Base-by-base conservation (phyloP, 2,329 filamentous ascomycete species). In the Rhytidhysteron rufulum region DNA sequence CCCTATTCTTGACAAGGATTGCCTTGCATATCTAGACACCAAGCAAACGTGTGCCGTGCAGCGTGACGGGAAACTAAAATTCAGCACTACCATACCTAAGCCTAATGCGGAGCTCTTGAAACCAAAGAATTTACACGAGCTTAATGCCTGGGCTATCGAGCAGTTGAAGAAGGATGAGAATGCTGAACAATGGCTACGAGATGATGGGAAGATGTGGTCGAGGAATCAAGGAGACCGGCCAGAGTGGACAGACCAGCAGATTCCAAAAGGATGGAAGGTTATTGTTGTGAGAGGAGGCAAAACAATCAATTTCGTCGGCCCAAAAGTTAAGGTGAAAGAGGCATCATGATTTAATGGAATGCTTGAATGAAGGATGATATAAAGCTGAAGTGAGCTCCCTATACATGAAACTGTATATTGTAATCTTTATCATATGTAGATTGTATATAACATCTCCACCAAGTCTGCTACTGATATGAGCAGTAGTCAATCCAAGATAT, bases 21-120 rank as follows among this genome's bases (percentile, higher is more conserved):
- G 70, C 19, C 73, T 73, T 40, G 58, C 71, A 48, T 56, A 77
- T 49, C 62, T 83, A 49, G 67, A 75, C 52, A 65, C 74, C 47
- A 70, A 65, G 47, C 66, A 75, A 60, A 68, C 62, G 3, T 85
- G 81, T 48, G 83, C 83, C 0, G 81, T 95, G 13, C 85, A 89
- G 55, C 67, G 94, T 45, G 88, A 94, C 56, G 88, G 88, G n/a
- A 89, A 85, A 62, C 65, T 86, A 47, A 80, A 80, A 27, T 83
- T 83, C 46, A 78, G 78, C 1, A 74, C 84, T n/a, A 71, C 82
- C 2, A 79, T 93, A 18, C 73, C 79, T 1, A 72, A 73, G 20
- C 69, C 74, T 31, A 62, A 74, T 3, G 55, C 57, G 0, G 62
- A 62, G 1, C 53, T 79, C 3, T 13, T 15, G 17, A n/a, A n/a